Evolutionary conservation across 768 basidiomycete genomes (phyloP).

Genomic region (Boletus rubroflammeus): DNA sequence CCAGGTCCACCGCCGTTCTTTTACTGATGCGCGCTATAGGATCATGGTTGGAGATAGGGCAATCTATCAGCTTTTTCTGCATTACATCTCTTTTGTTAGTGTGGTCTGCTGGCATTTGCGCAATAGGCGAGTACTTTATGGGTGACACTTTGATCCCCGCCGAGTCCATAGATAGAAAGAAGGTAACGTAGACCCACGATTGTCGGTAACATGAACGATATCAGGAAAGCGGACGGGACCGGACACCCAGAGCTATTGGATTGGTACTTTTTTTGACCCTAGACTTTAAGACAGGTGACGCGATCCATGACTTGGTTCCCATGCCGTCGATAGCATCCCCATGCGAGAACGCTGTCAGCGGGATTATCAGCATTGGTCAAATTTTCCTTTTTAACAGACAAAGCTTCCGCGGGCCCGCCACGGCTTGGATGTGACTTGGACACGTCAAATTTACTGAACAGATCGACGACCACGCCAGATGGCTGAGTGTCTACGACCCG

Average conservation of each 20-base stretch:
- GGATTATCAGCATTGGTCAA: neutral
- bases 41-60: conserved; percentile 88
- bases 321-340: neutral
- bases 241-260: neutral
- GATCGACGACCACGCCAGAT: neutral
- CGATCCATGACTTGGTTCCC: neutral
- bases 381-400: neutral
- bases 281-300: neutral
- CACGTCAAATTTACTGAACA: neutral
- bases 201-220: conserved; percentile 15
- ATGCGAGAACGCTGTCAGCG: neutral
- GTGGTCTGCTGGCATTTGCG: conserved; percentile 77
- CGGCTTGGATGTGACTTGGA: neutral
- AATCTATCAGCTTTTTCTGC: conserved; percentile 84
- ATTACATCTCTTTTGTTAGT: conserved; percentile 75
- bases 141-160: conserved; percentile 29
- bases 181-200: conserved; percentile 24
- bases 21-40: conserved; percentile 37
- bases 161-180: conserved; percentile 15
- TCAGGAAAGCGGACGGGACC: conserved; percentile 3
- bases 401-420: conserved; percentile 1
- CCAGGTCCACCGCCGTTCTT: neutral
- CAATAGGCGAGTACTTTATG: conserved; percentile 70
- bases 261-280: neutral
- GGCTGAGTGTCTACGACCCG: neutral